Base-by-base conservation (phyloP, 2,329 filamentous ascomycete genomes). In the Seiridium cupressi region DNA sequence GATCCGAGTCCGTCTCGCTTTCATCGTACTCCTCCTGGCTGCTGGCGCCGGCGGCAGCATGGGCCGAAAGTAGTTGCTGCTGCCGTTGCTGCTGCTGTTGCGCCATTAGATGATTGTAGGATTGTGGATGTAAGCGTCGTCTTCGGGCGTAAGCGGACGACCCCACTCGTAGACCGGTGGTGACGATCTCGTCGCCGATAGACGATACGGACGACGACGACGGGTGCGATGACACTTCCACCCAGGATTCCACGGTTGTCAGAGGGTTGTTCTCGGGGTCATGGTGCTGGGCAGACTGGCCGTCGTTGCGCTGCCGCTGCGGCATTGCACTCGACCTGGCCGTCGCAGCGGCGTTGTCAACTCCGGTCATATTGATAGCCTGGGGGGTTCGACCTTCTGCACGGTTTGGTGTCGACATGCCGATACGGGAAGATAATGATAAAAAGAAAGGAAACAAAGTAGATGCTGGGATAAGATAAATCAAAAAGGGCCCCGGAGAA, bases 21-120 rank as follows among this genome's bases (percentile, higher is more conserved):
- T 97, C 93, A 40, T 96, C 92, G 69, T 96, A 96, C 77, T 97
- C 93, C 67, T 97, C 93, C 73, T 97, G 92, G 69, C 93, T 96
- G 75, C 92, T 96, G 38, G 81, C 78, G 51, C 77, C 79, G 57
- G 75, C 69, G 31, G 77, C 77, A 44, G 76, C 73, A 40, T 55
- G 38, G n/a, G 61, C 74, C 72, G 36, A 74, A 51, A 51, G 44
- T 13, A 72, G 51, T 74, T 75, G 65, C 13, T 42, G 38, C 13
- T 42, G 38, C 13, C 13, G 38, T 13, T 42, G 49, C 69, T 76
- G 71, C n/a, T 74, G 71, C 57, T 75, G 76, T 58, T 64, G 72
- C 6, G 60, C 54, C 42, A 64, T 57, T 48, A 63, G 49, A 32
- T 66, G 68, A 26, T 66, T 62, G 57, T 66, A 63, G 11, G 66